phyloP scores from a whole-genome alignment of 2,329 filamentous ascomycete species.

The Xylariomycetidae sp. region DNA sequence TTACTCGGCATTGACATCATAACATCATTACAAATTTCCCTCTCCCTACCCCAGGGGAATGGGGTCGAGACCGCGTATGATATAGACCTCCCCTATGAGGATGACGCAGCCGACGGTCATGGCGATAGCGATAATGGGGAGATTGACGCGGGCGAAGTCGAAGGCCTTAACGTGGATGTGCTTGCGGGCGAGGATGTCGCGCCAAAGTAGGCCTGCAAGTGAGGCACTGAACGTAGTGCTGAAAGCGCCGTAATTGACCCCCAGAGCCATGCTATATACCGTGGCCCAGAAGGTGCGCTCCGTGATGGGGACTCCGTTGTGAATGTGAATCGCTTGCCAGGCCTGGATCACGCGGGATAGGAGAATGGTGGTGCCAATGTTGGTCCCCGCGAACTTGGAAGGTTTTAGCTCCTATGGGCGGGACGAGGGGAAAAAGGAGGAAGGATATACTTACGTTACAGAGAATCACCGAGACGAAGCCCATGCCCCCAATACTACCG shows the following conservation, averaged over 20 bases:
- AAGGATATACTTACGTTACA: conserved; percentile 59
- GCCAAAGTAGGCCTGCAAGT: conserved; percentile 67
- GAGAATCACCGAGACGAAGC: conserved; percentile 63
- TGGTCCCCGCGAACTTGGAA: conserved; percentile 66
- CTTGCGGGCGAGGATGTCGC: conserved; percentile 64
- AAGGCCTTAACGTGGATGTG: conserved; percentile 59
- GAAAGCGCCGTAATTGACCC: conserved; percentile 72
- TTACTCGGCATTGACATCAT: too few species aligned
- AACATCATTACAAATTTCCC: too few species aligned
- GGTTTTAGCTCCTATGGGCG: conserved; percentile 4
- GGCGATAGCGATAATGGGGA: conserved; percentile 65
- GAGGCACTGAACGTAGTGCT: conserved; percentile 69
- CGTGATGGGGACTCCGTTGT: conserved; percentile 44
- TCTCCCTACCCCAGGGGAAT: too few species aligned
- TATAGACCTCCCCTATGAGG: conserved; percentile 52
- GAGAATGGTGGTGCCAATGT: conserved; percentile 72
- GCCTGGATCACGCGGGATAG: conserved; percentile 65
- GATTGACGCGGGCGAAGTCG: conserved; percentile 65
- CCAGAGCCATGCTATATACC: conserved; percentile 69
- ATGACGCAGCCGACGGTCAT: conserved; percentile 54
- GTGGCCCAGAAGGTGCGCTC: conserved; percentile 69
- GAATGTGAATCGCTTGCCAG: conserved; percentile 57
- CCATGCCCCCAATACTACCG: conserved; percentile 68
- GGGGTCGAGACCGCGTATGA: conserved; percentile 32
- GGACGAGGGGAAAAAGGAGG: not conserved